These are phyloP conservation scores for Pseudotsuga menziesii DNA, from an alignment of 75 land plant genomes.

Conservation along the genomic window DNA sequence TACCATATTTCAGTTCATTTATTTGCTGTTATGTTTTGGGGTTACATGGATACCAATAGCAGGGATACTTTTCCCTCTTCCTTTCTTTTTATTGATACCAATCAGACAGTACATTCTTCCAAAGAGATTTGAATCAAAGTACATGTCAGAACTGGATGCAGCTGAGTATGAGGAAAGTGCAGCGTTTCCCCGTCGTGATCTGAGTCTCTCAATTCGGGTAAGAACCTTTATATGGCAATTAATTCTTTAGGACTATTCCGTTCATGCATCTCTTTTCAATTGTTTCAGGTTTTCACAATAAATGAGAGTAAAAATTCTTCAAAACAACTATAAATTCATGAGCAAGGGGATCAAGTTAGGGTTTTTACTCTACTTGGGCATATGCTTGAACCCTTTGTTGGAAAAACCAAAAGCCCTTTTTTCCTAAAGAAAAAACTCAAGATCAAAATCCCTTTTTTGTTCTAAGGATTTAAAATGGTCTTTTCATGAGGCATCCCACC, in stretches of 20 bases:
- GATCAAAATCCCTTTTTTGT: background rate
- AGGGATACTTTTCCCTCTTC: constrained; percentile 85
- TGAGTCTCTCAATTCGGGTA: constrained; percentile 36
- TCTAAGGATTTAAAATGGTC: background rate
- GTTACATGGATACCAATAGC: constrained; percentile 94
- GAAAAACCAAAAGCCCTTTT: too few relatives aligned
- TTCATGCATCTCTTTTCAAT: background rate
- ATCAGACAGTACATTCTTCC: constrained; percentile 75
- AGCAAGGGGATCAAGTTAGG: background rate
- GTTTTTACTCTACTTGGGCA: background rate
- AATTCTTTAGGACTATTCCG: background rate
- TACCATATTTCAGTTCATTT: constrained; percentile 78
- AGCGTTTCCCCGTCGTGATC: constrained; percentile 31
- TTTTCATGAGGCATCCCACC: background rate
- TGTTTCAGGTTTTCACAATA: background rate
- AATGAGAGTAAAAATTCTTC: background rate
- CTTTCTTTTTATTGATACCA: constrained; percentile 71
- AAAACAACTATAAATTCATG: background rate
- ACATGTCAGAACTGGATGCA: constrained; percentile 80
- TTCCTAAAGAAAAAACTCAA: background rate
- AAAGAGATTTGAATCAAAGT: constrained; percentile 41
- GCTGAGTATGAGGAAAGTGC: constrained; percentile 89
- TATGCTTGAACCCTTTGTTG: background rate
- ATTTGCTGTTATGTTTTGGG: constrained; percentile 75
- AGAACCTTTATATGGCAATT: background rate